Conservation (phyloP, 192 early-diverging fungal genomes). For the Chytriomyces confervae region DNA sequence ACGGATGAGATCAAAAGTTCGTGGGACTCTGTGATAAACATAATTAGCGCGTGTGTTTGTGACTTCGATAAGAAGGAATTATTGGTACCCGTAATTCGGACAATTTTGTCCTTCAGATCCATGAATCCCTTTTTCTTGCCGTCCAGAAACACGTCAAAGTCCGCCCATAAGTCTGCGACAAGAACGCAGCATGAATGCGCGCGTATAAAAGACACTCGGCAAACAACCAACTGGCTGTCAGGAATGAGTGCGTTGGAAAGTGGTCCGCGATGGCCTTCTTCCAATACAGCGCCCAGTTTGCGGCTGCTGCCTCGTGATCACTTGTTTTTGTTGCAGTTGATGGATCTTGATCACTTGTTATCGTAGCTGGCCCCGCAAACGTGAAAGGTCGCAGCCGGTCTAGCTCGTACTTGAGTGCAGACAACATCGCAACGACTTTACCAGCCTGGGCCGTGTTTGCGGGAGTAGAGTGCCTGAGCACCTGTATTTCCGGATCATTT, state of each 20-base stretch:
- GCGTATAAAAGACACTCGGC: constrained; percentile 24
- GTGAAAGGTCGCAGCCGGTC: background rate
- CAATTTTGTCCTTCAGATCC: constrained; percentile 14
- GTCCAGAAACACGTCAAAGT: constrained; percentile 15
- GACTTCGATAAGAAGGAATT: background rate
- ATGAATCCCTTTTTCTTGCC: constrained; percentile 6
- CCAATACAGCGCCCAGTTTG: constrained; percentile 1
- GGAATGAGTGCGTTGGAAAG: constrained; percentile 26
- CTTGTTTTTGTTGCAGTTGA: background rate
- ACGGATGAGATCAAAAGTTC: background rate
- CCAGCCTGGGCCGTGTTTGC: background rate
- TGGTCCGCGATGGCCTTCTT: constrained; percentile 18
- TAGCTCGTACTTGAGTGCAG: constrained; percentile 32
- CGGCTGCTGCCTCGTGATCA: background rate
- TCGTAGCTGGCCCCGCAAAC: background rate
- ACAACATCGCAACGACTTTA: constrained; percentile 3
- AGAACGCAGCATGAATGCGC: constrained; percentile 24
- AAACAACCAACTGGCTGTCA: constrained; percentile 33
- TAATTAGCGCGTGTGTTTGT: background rate
- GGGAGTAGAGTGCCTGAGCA: background rate
- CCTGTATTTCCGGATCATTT: background rate
- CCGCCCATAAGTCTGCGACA: constrained; percentile 14
- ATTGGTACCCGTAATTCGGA: constrained; percentile 3
- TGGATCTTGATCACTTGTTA: background rate
- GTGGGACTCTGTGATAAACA: constrained; percentile 15